These are phyloP conservation scores for Gypsophila paniculata DNA, from an alignment of 179 eudicot species.

Conservation along the genomic window DNA sequence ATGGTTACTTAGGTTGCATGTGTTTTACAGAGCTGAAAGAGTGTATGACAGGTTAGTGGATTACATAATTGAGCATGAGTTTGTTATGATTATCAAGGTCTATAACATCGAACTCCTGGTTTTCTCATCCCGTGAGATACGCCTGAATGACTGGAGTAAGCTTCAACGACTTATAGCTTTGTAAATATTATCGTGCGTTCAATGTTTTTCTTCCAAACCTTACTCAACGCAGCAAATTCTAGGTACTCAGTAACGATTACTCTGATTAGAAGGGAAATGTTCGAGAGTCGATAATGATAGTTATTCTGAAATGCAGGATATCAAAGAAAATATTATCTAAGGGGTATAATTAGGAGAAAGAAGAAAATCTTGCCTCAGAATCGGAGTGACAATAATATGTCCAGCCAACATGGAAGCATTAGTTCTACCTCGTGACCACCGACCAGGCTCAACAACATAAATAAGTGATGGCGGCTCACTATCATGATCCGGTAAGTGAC, in stretches of 20 bases:
- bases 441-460: conserved; percentile 12
- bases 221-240: not conserved
- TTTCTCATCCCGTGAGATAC: conserved; percentile 30
- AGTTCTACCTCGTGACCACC: conserved; percentile 5
- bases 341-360: conserved; percentile 33
- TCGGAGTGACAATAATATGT: conserved; percentile 10
- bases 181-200: not conserved
- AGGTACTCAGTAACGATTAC: not conserved
- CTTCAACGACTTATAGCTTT: not conserved
- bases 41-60: conserved; percentile 30
- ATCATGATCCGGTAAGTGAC: not conserved
- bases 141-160: conserved; percentile 27
- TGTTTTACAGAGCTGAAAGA: conserved; percentile 28
- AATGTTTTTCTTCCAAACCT: not conserved
- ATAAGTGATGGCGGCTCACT: not conserved
- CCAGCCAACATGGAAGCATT: conserved; percentile 17
- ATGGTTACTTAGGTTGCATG: not conserved
- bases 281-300: not conserved
- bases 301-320: conserved; percentile 26
- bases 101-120: conserved; percentile 25
- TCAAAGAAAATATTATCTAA: conserved; percentile 26
- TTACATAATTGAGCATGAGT: conserved; percentile 22
- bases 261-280: not conserved
- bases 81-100: conserved; percentile 24
- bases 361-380: conserved; percentile 16